Conservation (phyloP, 1,139 yeast genomes). For the Hanseniaspora uvarum region DNA sequence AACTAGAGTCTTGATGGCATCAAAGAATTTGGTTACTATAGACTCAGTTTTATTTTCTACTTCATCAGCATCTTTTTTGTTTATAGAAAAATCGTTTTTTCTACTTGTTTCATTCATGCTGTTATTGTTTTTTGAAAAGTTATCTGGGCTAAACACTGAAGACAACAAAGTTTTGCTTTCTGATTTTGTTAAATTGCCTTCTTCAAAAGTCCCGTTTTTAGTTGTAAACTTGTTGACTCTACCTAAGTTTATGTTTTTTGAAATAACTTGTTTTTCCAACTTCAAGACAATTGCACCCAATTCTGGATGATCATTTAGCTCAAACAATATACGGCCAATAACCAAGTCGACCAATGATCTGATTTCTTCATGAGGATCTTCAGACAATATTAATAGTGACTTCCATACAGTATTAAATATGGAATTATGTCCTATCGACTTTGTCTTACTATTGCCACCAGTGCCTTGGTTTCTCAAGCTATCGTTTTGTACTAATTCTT, state of each 20-base stretch:
- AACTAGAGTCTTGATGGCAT: slow-evolving; percentile 4
- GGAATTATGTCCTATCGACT: slow-evolving; percentile 71
- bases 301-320: slow-evolving; percentile 55
- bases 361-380: slow-evolving; percentile 84
- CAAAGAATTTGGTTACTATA: slow-evolving; percentile 4
- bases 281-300: slow-evolving; percentile 53
- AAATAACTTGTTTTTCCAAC: slow-evolving; percentile 51
- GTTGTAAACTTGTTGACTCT: slow-evolving; percentile 19
- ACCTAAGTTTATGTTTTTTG: slow-evolving; percentile 33
- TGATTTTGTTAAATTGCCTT: neutral
- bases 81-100: neutral
- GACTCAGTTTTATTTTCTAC: neutral
- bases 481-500: slow-evolving; percentile 56
- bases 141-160: slow-evolving; percentile 10
- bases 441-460: slow-evolving; percentile 45
- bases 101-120: neutral
- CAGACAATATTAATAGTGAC: slow-evolving; percentile 64
- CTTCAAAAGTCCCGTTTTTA: neutral
- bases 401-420: slow-evolving; percentile 86
- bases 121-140: neutral
- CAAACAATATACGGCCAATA: slow-evolving; percentile 62
- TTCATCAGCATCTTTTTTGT: neutral
- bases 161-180: slow-evolving; percentile 9
- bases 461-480: slow-evolving; percentile 24
- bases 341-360: slow-evolving; percentile 61